Evolutionary conservation across 352 stramenopile genomes (phyloP), one percentile per base, ranked within the genome.

Genomic region (Ophiocytium majus): DNA sequence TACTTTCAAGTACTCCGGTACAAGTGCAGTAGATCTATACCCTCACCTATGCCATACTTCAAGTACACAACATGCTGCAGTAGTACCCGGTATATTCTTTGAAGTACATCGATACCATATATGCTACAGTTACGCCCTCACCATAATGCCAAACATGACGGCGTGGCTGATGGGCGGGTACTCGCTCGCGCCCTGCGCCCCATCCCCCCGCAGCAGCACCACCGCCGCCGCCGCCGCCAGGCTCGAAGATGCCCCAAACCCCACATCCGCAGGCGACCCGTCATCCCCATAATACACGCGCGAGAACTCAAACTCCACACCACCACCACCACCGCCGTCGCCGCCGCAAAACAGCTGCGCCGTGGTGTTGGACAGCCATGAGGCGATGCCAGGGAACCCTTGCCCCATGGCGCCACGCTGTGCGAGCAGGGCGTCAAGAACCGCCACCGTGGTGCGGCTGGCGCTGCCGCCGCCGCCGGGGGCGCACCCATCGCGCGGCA

Each of bases 131-230:
- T n/a, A n/a, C 36, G 32, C 31, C 32, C 75, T 31, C n/a, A 81
- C 32, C 75, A 81, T 81, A 33, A 81, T 1, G 5, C 19, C 75
- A 43, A 81, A 88, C 84, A 88, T 83, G 35, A 82, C 76, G 43
- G 84, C 84, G 50, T 88, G 84, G 1, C 50, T 81, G 23, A 88
- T 85, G n/a, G 84, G 84, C 9, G 84, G 84, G 64, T 86, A 88
- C 36, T 57, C 75, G 50, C 81, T 81, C 0, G 50, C 43, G 28
- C 80, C 84, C 35, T 88, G 32, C 5, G 84, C 66, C 14, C 19
- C 84, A 66, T 88, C 84, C 37, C 66, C 84, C 0, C 79, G 80
- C 79, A 88, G 35, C 14, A 88, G 71, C 37, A 88, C 37, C 10
- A 88, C 64, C 43, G 84, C 71, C 31, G 66, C 66, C 32, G 84